Conservation (phyloP, 495 filamentous ascomycete species). For the Hypoxylon subgilvum region DNA sequence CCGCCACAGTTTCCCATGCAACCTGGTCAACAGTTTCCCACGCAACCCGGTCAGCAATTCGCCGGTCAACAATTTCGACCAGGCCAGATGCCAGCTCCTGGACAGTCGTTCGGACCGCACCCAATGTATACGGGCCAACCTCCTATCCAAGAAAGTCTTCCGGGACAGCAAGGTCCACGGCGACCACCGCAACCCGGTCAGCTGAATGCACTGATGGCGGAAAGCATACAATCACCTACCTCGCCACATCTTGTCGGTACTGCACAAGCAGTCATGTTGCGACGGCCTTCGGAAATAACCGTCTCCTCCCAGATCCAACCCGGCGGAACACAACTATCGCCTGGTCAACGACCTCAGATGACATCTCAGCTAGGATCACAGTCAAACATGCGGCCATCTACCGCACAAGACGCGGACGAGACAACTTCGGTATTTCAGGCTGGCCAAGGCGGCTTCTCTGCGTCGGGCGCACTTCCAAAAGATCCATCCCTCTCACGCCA, state of each 20-base stretch:
- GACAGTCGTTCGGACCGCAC: conserved; percentile 30
- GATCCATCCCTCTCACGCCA: conserved; percentile 24
- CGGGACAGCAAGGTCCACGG: conserved; percentile 22
- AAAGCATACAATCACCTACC: conserved; percentile 10
- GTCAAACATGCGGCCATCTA: conserved; percentile 16
- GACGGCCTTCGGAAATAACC: conserved; percentile 39
- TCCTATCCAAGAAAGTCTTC: conserved; percentile 15
- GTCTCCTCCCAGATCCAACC: conserved; percentile 29
- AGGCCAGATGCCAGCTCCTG: conserved; percentile 31
- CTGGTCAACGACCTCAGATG: conserved; percentile 17
- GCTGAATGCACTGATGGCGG: conserved; percentile 1
- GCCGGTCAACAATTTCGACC: conserved; percentile 32
- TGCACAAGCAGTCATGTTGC: conserved; percentile 34
- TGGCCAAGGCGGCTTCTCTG: conserved; percentile 9
- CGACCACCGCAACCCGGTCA: conserved; percentile 8
- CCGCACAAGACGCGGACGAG: not conserved
- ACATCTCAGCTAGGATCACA: conserved; percentile 21
- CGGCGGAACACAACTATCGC: conserved; percentile 10
- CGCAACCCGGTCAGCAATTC: conserved; percentile 23
- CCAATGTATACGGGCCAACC: conserved; percentile 35
- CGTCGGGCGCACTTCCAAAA: conserved; percentile 9
- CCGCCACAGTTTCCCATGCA: conserved; percentile 18
- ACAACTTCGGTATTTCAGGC: not conserved
- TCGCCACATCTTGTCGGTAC: conserved; percentile 32
- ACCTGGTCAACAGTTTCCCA: too few relatives aligned